A percentile compares a stretch with the other conserved stretches of the same genome.
These are phyloP conservation scores for Cladochytrium replicatum DNA, from an alignment of 192 early-diverging fungal species.

Conservation along the genomic window DNA sequence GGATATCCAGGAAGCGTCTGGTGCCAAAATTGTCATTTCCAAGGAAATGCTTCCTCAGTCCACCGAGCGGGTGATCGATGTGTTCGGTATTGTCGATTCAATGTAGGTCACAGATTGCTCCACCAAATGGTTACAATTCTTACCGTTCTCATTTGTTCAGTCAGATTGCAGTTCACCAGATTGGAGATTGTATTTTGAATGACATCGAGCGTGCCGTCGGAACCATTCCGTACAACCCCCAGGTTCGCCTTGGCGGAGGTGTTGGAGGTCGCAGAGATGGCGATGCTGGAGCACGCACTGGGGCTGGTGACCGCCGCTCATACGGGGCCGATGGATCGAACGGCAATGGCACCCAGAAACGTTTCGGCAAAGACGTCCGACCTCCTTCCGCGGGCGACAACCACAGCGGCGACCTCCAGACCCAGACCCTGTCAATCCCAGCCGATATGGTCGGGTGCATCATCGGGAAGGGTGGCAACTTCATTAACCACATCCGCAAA, in stretches of 20 bases:
- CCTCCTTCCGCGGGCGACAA: too few relatives aligned
- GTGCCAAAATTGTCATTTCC: constrained; percentile 78
- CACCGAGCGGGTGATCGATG: constrained; percentile 86
- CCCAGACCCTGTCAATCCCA: constrained; percentile 77
- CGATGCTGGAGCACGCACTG: too few relatives aligned
- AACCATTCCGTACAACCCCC: constrained; percentile 76
- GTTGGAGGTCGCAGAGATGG: too few relatives aligned
- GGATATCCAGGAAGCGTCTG: constrained; percentile 79
- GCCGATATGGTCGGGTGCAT: constrained; percentile 92
- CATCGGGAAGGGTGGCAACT: constrained; percentile 74
- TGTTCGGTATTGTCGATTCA: constrained; percentile 69
- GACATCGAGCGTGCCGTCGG: constrained; percentile 77
- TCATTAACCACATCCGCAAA: constrained; percentile 16
- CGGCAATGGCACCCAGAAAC: constrained; percentile 1
- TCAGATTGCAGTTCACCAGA: constrained; percentile 67
- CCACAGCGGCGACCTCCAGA: constrained; percentile 54
- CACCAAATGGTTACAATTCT: not conserved
- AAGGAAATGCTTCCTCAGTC: constrained; percentile 93
- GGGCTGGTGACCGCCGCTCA: too few relatives aligned
- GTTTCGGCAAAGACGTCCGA: not conserved
- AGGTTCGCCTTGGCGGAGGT: too few relatives aligned
- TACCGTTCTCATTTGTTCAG: constrained; percentile 7
- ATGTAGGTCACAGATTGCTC: constrained; percentile 28
- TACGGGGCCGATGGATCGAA: too few relatives aligned
- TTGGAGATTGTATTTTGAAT: constrained; percentile 75